Conservation (phyloP, 805 yeast species). For the Ogataea ganodermae region DNA sequence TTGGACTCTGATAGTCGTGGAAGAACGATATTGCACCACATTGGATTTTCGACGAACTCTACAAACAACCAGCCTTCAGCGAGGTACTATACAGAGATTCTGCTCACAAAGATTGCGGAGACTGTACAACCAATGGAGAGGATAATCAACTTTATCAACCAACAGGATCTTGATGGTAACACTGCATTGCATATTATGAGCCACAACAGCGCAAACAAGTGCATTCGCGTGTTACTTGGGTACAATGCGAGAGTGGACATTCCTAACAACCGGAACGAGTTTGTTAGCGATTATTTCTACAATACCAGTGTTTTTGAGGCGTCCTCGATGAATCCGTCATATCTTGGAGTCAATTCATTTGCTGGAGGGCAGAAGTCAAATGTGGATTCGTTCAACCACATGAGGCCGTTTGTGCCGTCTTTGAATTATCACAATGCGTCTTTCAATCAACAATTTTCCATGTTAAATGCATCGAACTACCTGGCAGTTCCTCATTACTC, state of each 20-base stretch:
- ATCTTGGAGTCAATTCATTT: slow-evolving; percentile 9
- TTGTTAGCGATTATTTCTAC: slow-evolving; percentile 42
- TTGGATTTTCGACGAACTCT: slow-evolving; percentile 69
- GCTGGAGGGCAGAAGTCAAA: slow-evolving; percentile 12
- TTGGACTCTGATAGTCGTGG: slow-evolving; percentile 72
- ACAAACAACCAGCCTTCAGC: slow-evolving; percentile 75
- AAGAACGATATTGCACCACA: slow-evolving; percentile 84
- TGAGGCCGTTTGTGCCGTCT: slow-evolving; percentile 31
- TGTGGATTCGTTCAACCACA: slow-evolving; percentile 27
- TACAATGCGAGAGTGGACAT: slow-evolving; percentile 57
- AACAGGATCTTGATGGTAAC: slow-evolving; percentile 58
- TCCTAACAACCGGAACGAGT: slow-evolving; percentile 46
- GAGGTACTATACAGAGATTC: slow-evolving; percentile 74
- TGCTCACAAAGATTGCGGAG: slow-evolving; percentile 72
- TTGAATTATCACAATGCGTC: slow-evolving; percentile 19
- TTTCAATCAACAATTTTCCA: slow-evolving; percentile 17
- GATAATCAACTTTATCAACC: slow-evolving; percentile 55
- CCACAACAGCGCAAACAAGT: slow-evolving; percentile 45
- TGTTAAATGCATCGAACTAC: slow-evolving; percentile 23
- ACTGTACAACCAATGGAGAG: slow-evolving; percentile 58
- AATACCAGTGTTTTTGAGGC: slow-evolving; percentile 25
- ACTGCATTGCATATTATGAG: slow-evolving; percentile 57
- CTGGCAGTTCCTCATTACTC: slow-evolving; percentile 44
- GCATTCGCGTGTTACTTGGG: slow-evolving; percentile 46
- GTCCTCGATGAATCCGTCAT: slow-evolving; percentile 11